phyloP scores from a whole-genome alignment of 441 rosid genomes.

The Populus hybrid region DNA sequence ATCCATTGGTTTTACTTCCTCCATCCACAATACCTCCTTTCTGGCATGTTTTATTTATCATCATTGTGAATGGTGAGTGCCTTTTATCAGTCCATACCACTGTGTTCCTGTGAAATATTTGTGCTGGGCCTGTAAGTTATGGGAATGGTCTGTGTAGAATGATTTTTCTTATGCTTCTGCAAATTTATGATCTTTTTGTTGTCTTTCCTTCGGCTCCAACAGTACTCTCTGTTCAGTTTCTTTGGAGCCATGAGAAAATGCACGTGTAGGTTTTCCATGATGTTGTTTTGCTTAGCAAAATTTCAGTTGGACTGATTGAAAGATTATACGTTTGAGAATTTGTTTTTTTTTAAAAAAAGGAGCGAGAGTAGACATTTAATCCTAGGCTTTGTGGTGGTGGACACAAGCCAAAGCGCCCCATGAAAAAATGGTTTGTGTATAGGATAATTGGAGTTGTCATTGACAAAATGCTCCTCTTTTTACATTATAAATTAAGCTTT shows the following conservation, averaged over 20 bases:
- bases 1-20: conserved; percentile 56
- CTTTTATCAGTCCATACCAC: not conserved
- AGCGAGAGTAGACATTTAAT: not conserved
- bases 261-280: not conserved
- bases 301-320: not conserved
- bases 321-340: not conserved
- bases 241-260: not conserved
- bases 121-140: not conserved
- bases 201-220: not conserved
- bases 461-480: not conserved
- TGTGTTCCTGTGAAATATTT: not conserved
- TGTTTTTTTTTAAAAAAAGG: no score
- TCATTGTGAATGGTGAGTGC: conserved; percentile 49
- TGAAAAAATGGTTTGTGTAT: not conserved
- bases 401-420: not conserved
- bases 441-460: not conserved
- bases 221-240: not conserved
- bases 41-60: conserved; percentile 59
- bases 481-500: not conserved
- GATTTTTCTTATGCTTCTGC: not conserved
- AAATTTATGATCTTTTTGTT: not conserved
- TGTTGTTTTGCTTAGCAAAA: not conserved
- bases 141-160: not conserved
- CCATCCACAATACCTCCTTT: conserved; percentile 54
- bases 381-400: not conserved